These are phyloP conservation scores for Fusarium ambrosium DNA, from an alignment of 2,329 filamentous ascomycete genomes.

Conservation along the genomic window DNA sequence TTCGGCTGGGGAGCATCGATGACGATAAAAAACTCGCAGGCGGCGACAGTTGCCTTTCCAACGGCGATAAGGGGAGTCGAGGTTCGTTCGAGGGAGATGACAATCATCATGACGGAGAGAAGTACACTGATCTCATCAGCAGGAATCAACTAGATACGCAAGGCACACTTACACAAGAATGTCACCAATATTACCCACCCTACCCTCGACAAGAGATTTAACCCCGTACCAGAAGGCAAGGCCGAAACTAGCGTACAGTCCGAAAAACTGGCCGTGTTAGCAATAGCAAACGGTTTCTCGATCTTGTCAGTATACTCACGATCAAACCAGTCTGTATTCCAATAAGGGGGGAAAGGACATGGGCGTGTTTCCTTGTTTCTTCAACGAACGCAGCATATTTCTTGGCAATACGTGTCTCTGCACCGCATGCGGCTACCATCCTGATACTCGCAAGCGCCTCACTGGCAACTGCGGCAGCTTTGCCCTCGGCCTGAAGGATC, in stretches of 20 bases:
- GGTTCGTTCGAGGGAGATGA: constrained; percentile 69
- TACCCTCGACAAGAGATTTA: constrained; percentile 61
- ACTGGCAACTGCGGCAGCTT: constrained; percentile 70
- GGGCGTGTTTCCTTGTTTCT: constrained; percentile 65
- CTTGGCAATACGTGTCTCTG: constrained; percentile 65
- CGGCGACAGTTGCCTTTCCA: constrained; percentile 69
- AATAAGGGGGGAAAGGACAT: constrained; percentile 64
- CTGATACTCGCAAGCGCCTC: constrained; percentile 71
- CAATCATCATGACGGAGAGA: constrained; percentile 70
- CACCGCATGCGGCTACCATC: constrained; percentile 74
- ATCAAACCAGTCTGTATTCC: constrained; percentile 67
- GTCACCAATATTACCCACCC: constrained; percentile 63
- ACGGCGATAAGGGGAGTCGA: constrained; percentile 71
- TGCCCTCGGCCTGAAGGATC: constrained; percentile 61
- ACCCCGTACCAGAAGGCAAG: constrained; percentile 75
- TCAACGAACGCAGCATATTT: constrained; percentile 69
- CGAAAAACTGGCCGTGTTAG: constrained; percentile 62
- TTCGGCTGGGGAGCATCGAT: constrained; percentile 62
- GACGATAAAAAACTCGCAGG: constrained; percentile 69
- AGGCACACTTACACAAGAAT: constrained; percentile 64
- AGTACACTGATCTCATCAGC: constrained; percentile 55
- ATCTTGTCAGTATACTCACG: constrained; percentile 37
- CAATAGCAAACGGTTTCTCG: not conserved
- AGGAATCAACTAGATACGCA: not conserved
- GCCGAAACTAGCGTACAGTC: constrained; percentile 65